Base-by-base conservation (phyloP, 176 grass and related monocot genomes). In the Areca catechu region DNA sequence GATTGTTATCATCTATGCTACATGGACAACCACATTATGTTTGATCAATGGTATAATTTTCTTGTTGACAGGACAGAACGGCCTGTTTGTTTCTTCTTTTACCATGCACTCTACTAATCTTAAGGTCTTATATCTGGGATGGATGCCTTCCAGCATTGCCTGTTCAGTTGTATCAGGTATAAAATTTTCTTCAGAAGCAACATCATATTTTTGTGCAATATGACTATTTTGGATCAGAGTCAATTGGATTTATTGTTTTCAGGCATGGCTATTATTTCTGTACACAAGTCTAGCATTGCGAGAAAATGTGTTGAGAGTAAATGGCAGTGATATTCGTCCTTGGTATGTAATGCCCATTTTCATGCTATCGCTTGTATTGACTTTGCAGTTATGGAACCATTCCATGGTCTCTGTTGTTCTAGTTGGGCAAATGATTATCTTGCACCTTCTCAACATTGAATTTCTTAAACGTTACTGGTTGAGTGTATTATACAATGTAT, bases 141-240 rank as follows among this genome's bases (percentile, higher is more conserved):
- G 84, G 83, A 54, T 98, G 93, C 63, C 72, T 98, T 79, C 87
- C 93, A 63, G 84, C 75, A 54, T 80, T 92, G 75, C 87, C 93
- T 64, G 93, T 92, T 62, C 93, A 97, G 76, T 66, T 97, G 62
- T 92, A 98, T 57, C 93, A 98, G 86, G 93, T 98, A 82, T 37
- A 29, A 20, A 54, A 43, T 5, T 22, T 6, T 54, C 37, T 16
- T 3, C 9, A 3, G 34, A 3, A 43, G 9, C 34, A 43, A 43
- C 34, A 43, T 43, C 34, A 43, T 43, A 14, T 62, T 20, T 28
- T 50, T n/a, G 9, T 51, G 7, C 14, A 50, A 24, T 43, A 43
- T 0, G 10, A 43, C 9, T 43, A 43, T 43, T 43, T 43, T 43
- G 9, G 10, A 43, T 73, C 10, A 74, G 58, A 7, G 28, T 28